Evolutionary conservation across 2,329 filamentous ascomycete genomes (phyloP), one percentile per base, ranked within the genome.

Genomic region (Lecanosticta acicola): DNA sequence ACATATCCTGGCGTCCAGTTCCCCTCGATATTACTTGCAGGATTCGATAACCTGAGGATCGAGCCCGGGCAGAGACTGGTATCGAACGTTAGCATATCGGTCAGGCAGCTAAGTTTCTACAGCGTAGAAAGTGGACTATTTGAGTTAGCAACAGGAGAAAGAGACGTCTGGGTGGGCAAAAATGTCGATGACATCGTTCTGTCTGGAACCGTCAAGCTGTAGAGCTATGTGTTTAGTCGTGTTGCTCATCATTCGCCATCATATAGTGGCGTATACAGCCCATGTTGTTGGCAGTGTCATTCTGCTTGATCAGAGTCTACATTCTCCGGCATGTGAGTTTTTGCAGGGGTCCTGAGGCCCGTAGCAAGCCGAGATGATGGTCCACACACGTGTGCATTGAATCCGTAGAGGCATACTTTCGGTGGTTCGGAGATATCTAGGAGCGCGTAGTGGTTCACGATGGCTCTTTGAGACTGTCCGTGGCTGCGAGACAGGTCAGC

Each of bases 381-480:
- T n/a, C n/a, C n/a, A n/a, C n/a, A n/a, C n/a, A n/a, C n/a, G n/a
- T n/a, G n/a, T n/a, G n/a, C n/a, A n/a, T n/a, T n/a, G n/a, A n/a
- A n/a, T n/a, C n/a, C n/a, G n/a, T n/a, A n/a, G n/a, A n/a, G n/a
- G n/a, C n/a, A n/a, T n/a, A n/a, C n/a, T n/a, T n/a, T n/a, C n/a
- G n/a, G n/a, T n/a, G n/a, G n/a, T n/a, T n/a, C n/a, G n/a, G n/a
- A n/a, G n/a, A n/a, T n/a, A n/a, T n/a, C n/a, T n/a, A 29, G 11
- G 19, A 19, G 13, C 17, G 14, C 16, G 16, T 19, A 8, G 19
- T 17, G 18, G 5, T 29, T 58, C 49, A 59, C 21, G 48, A 50
- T 16, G 57, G 57, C 21, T 59, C 57, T 21, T 58, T 58, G 45
- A 59, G 20, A 36, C 54, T 59, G 39, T 59, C 57, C 26, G 57